A percentile compares a stretch with the other conserved stretches of the same genome.
These are phyloP conservation scores for Lecanosticta acicola DNA, from an alignment of 2,329 filamentous ascomycete genomes.

Conservation along the genomic window DNA sequence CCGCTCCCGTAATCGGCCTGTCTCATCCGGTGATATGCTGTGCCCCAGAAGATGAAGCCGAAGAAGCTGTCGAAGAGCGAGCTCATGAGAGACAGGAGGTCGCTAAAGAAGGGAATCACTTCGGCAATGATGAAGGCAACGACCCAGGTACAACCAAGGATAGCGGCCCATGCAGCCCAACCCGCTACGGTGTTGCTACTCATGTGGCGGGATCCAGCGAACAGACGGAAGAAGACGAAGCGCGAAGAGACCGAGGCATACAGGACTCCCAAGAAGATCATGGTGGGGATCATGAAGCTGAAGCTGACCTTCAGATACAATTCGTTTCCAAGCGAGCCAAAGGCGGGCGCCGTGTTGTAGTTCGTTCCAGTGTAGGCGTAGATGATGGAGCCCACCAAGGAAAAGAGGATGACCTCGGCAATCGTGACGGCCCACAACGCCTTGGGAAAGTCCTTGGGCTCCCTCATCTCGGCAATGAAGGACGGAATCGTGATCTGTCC, in stretches of 20 bases:
- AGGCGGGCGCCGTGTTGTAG: conserved; percentile 82
- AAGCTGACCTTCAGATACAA: conserved; percentile 83
- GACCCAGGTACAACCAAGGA: conserved; percentile 72
- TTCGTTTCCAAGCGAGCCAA: conserved; percentile 70
- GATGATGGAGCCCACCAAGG: conserved; percentile 70
- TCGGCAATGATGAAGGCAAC: conserved; percentile 87
- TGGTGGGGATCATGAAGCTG: conserved; percentile 90
- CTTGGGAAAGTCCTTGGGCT: conserved; percentile 79
- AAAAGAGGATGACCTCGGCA: conserved; percentile 80
- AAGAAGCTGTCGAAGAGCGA: conserved; percentile 90
- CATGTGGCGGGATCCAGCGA: conserved; percentile 73
- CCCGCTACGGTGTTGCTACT: conserved; percentile 73
- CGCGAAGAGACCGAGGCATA: conserved; percentile 87
- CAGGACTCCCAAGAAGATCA: conserved; percentile 85
- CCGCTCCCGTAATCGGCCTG: conserved; percentile 54
- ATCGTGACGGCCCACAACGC: conserved; percentile 87
- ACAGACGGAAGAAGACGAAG: conserved; percentile 87
- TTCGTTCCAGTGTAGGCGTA: conserved; percentile 86
- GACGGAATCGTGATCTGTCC: conserved; percentile 90
- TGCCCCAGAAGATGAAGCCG: conserved; percentile 92
- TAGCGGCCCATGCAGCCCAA: conserved; percentile 72
- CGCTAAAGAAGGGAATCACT: conserved; percentile 88
- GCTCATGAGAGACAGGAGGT: conserved; percentile 68
- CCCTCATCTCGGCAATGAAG: conserved; percentile 92
- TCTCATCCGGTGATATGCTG: conserved; percentile 74